Percentiles rank a stretch among this genome's conserved stretches.
Evolutionary conservation across 768 basidiomycete species (phyloP).

Genomic region (Mycena pura): DNA sequence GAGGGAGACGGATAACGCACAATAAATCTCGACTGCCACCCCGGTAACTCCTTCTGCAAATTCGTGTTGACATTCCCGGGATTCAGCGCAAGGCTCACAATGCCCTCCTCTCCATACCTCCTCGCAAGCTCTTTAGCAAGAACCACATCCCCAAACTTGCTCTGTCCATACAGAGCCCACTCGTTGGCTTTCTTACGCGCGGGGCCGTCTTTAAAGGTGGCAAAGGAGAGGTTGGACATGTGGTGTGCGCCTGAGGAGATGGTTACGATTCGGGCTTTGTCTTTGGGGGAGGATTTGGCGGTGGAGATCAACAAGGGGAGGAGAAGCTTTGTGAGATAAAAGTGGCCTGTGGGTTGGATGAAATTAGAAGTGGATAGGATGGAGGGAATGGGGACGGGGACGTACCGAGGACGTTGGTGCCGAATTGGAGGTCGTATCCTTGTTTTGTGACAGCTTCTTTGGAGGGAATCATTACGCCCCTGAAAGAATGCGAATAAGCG

Average conservation of each 20-base stretch:
- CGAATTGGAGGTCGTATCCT: background rate
- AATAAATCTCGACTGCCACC: too few relatives aligned
- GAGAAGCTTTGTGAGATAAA: constrained; percentile 2
- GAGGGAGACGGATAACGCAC: too few relatives aligned
- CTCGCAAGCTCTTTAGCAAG: background rate
- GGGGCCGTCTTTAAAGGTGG: background rate
- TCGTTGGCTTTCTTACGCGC: background rate
- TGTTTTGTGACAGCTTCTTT: background rate
- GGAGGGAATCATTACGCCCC: background rate
- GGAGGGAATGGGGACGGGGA: background rate
- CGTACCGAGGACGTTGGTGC: background rate
- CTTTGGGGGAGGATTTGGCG: background rate
- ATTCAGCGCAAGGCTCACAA: background rate
- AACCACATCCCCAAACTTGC: background rate
- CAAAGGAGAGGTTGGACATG: background rate
- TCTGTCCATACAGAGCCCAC: background rate
- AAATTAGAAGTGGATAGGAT: background rate
- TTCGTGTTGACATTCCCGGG: background rate
- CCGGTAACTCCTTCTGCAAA: background rate
- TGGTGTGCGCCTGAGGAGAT: background rate
- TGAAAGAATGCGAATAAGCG: background rate
- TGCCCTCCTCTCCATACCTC: background rate
- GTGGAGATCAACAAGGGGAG: background rate
- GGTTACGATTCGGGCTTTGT: background rate
- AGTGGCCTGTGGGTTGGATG: constrained; percentile 1